Percentiles rank a stretch among this genome's conserved stretches.
phyloP scores from a whole-genome alignment of 2,329 filamentous ascomycete species.

The Colletotrichum sp. region DNA sequence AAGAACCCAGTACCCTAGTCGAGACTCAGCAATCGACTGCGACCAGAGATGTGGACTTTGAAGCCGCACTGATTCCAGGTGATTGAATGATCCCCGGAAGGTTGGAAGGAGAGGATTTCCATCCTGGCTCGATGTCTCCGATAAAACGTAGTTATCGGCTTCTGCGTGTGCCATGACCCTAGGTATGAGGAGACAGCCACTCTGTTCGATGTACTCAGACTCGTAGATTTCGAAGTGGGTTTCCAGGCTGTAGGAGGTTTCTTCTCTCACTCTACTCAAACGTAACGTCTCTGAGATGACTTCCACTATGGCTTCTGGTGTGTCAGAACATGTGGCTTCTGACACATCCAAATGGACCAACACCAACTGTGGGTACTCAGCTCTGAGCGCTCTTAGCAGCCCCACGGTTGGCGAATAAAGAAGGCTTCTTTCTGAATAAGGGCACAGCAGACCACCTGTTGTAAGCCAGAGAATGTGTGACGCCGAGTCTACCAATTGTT shows the following conservation, averaged over 20 bases:
- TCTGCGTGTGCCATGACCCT: not conserved
- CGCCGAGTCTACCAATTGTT: constrained; percentile 26
- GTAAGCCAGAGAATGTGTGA: constrained; percentile 34
- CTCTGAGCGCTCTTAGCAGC: not conserved
- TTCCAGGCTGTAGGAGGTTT: not conserved
- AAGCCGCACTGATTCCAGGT: not conserved
- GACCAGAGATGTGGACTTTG: not conserved
- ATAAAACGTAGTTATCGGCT: not conserved
- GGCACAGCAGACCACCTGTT: constrained; percentile 24
- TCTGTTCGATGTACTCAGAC: not conserved
- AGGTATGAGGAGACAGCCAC: not conserved
- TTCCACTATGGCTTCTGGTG: not conserved
- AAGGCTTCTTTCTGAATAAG: not conserved
- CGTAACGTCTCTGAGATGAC: not conserved
- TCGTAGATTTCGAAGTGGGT: not conserved
- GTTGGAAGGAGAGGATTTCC: not conserved
- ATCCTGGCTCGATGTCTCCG: not conserved
- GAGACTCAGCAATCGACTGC: not conserved
- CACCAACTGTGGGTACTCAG: not conserved
- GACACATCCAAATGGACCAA: not conserved
- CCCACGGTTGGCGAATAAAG: not conserved
- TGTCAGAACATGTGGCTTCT: not conserved
- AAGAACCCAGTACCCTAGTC: not conserved
- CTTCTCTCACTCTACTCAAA: not conserved
- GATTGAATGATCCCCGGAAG: not conserved